Conservation (phyloP, 2,329 filamentous ascomycete genomes). For the Beauveria asiatica region DNA sequence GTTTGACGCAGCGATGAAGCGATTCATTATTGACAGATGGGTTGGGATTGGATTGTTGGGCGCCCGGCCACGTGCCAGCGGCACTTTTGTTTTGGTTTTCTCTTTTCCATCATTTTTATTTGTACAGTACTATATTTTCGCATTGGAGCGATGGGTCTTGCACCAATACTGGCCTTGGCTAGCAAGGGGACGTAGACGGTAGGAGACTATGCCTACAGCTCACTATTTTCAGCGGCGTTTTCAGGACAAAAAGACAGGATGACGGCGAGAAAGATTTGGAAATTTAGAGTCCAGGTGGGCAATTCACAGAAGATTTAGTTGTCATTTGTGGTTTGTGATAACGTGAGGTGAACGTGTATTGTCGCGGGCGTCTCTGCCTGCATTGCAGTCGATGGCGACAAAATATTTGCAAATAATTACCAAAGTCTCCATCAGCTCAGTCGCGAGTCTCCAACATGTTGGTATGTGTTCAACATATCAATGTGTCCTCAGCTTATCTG, state of each 20-base stretch:
- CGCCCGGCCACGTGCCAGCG: not conserved
- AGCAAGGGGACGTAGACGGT: not conserved
- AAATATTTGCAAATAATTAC: no score
- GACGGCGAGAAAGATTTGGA: constrained; percentile 4
- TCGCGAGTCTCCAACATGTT: no score
- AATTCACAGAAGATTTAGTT: not conserved
- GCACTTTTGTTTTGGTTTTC: constrained; percentile 14
- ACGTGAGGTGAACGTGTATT: not conserved
- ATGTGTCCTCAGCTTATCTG: not conserved
- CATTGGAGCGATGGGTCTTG: not conserved
- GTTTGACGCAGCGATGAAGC: not conserved
- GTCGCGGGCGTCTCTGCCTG: no score
- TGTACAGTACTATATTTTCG: constrained; percentile 10
- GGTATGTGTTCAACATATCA: not conserved
- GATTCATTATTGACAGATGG: not conserved
- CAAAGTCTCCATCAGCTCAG: no score
- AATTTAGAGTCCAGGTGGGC: constrained; percentile 4
- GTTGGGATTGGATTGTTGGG: not conserved
- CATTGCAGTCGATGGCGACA: no score
- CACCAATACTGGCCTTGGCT: constrained; percentile 9
- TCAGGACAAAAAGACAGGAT: constrained; percentile 4
- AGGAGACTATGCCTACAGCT: constrained; percentile 1
- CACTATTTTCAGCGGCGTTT: constrained; percentile 8
- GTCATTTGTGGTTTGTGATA: not conserved
- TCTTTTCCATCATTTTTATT: constrained; percentile 1